A percentile compares a stretch with the other conserved stretches of the same genome.
Conservation (phyloP, 352 stramenopile genomes). For the Pythium plurisporium region DNA sequence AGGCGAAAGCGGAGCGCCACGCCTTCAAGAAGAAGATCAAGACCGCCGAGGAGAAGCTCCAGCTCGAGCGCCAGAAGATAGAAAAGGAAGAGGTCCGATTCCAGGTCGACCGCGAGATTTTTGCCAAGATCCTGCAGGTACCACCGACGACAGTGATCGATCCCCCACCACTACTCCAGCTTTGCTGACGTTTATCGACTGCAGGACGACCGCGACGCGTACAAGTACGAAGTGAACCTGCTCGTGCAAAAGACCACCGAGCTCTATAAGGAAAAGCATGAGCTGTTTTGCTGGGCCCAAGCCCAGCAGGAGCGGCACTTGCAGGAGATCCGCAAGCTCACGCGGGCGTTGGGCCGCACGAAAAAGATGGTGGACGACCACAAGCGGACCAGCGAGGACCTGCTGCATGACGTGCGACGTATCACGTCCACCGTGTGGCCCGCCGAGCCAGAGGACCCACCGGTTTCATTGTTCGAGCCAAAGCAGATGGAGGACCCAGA, state of each 20-base stretch:
- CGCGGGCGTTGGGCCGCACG: slow-evolving; percentile 46
- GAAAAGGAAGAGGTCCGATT: slow-evolving; percentile 80
- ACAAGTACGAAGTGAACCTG: slow-evolving; percentile 68
- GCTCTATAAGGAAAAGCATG: slow-evolving; percentile 70
- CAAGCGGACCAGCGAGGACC: slow-evolving; percentile 18
- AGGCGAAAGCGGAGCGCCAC: slow-evolving; percentile 74
- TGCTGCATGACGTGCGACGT: slow-evolving; percentile 37
- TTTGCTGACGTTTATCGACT: too few species aligned
- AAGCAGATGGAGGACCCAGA: too few species aligned
- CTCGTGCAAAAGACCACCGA: slow-evolving; percentile 62
- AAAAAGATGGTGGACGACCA: slow-evolving; percentile 67
- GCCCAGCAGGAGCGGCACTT: slow-evolving; percentile 69
- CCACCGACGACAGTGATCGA: too few species aligned
- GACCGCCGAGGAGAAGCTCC: slow-evolving; percentile 51
- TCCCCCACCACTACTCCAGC: too few species aligned
- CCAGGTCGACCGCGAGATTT: slow-evolving; percentile 81
- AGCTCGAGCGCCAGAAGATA: slow-evolving; percentile 54
- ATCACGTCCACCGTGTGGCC: slow-evolving; percentile 32
- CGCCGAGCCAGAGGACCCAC: too few species aligned
- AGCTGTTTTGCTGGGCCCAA: slow-evolving; percentile 64
- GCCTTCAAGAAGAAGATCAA: slow-evolving; percentile 83
- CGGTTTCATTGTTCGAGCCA: too few species aligned
- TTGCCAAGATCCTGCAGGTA: slow-evolving; percentile 80
- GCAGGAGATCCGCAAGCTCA: slow-evolving; percentile 83
- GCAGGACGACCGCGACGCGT: slow-evolving; percentile 70